A percentile compares a stretch with the other conserved stretches of the same genome.
Conservation (phyloP, 2,329 filamentous ascomycete species). For the Penicillium sp. region DNA sequence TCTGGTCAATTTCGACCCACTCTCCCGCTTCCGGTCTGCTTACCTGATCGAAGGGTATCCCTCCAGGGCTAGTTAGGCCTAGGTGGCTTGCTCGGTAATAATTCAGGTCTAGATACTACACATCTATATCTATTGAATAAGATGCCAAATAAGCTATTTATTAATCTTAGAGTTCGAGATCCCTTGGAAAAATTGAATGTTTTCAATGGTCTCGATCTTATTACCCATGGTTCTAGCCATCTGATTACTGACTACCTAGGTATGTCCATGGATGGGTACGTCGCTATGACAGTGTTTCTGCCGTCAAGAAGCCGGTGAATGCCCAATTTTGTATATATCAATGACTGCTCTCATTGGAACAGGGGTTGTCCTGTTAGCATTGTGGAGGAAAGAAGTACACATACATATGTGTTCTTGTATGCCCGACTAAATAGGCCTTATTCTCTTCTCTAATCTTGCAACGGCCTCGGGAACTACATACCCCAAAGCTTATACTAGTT, state of each 20-base stretch:
- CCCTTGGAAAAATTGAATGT: neutral
- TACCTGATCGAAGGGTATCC: conserved; percentile 6
- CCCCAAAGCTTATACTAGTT: neutral
- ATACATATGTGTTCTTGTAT: neutral
- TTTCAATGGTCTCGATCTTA: neutral
- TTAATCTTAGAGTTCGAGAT: neutral
- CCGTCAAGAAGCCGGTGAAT: neutral
- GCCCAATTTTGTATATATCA: too few relatives aligned
- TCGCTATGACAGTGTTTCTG: neutral
- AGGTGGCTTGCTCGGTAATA: conserved; percentile 8
- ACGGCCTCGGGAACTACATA: too few relatives aligned
- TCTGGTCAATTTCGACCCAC: conserved; percentile 20
- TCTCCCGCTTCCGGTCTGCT: conserved; percentile 11
- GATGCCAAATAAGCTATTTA: neutral
- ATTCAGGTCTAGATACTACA: neutral
- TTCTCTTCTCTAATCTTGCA: neutral
- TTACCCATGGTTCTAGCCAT: neutral
- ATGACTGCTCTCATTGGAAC: neutral
- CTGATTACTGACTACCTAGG: neutral
- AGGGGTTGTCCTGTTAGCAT: neutral
- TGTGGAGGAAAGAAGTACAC: too few relatives aligned
- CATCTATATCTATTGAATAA: neutral
- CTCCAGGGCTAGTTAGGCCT: neutral
- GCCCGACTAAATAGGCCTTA: neutral
- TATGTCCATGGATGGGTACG: neutral